Conservation (phyloP, 2,329 filamentous ascomycete species). For the Didymella keratinophila region DNA sequence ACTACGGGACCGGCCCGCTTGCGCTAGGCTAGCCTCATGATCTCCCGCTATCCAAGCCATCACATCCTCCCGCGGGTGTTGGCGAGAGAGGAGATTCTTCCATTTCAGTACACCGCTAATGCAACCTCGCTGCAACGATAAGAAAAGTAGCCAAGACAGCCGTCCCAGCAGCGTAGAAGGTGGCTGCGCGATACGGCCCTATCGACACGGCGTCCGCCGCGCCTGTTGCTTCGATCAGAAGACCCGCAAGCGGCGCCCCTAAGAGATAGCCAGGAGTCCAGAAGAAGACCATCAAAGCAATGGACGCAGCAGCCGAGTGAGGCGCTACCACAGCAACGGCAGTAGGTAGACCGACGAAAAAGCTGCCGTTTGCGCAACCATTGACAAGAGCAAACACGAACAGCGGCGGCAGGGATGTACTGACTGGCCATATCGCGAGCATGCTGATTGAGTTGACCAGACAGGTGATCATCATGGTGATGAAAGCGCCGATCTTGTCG, state of each 20-base stretch:
- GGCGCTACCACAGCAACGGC: conserved; percentile 41
- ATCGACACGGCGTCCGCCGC: conserved; percentile 18
- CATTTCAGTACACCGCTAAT: neutral
- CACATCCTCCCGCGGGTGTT: neutral
- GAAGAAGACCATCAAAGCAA: conserved; percentile 40
- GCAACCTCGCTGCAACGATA: neutral
- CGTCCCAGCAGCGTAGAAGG: conserved; percentile 42
- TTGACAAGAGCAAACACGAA: conserved; percentile 40
- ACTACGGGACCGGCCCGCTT: conserved; percentile 6
- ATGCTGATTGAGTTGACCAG: conserved; percentile 29
- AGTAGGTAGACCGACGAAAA: conserved; percentile 42
- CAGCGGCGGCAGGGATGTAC: conserved; percentile 23
- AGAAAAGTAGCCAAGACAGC: conserved; percentile 20
- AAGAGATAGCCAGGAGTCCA: conserved; percentile 37
- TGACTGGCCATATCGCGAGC: conserved; percentile 44
- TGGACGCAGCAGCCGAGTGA: conserved; percentile 37
- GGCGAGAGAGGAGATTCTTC: neutral
- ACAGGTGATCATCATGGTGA: conserved; percentile 42
- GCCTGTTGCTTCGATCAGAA: conserved; percentile 37
- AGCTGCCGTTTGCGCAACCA: conserved; percentile 41
- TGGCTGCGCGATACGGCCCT: conserved; percentile 39
- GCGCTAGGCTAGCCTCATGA: neutral
- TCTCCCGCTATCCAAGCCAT: neutral
- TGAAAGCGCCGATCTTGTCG: conserved; percentile 45
- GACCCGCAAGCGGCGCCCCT: conserved; percentile 41